Base-by-base conservation (phyloP, 2,329 filamentous ascomycete species). In the Leptographium galeiforme region DNA sequence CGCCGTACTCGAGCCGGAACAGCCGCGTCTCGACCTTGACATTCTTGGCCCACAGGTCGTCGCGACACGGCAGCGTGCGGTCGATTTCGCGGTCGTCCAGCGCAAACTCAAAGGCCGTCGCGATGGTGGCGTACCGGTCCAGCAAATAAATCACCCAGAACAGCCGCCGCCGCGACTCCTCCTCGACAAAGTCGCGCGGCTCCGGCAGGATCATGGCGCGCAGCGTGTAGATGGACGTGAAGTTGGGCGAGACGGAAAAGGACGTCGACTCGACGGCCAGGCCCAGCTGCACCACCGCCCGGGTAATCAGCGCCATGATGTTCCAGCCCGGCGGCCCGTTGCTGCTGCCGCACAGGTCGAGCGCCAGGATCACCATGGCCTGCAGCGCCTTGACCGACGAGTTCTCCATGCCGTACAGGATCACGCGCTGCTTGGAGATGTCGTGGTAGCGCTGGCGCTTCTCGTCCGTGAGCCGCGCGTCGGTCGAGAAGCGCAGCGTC, bases 81-180 rank as follows among this genome's bases (percentile, higher is more conserved):
- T 95, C 89, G 46, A 95, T 91, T 62, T 95, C 89, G 63, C 85
- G 87, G 62, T 95, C 89, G 59, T 91, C 84, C 18, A 96, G 70
- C 0, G 88, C 87, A 64, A 95, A 95, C 61, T 95, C 89, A 60
- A 95, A 95, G 0, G 90, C 89, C 0, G 90, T 95, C 0, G 89
- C 85, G 53, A 95, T 84, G 0, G 89, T 95, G 1, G 89, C 89
- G 63, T 95, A 95, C 50, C 90, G 78, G 64, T 96, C 90, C 7
- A 96, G 75, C 13, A 95, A 70, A 63, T 95, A 96, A 12, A 95
- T 83, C 82, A 94, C 91, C 90, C 90, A 96, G 66, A 96, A 95
- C 1, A 95, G 72, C 32, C 90, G 76, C 33, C 90, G 78, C 33
- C 89, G 76, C 44, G 87, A 86, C 66, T 96, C 90, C 57, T 95